Base-by-base conservation (phyloP, 352 stramenopile genomes). In the Halophytophthora polymorphica region DNA sequence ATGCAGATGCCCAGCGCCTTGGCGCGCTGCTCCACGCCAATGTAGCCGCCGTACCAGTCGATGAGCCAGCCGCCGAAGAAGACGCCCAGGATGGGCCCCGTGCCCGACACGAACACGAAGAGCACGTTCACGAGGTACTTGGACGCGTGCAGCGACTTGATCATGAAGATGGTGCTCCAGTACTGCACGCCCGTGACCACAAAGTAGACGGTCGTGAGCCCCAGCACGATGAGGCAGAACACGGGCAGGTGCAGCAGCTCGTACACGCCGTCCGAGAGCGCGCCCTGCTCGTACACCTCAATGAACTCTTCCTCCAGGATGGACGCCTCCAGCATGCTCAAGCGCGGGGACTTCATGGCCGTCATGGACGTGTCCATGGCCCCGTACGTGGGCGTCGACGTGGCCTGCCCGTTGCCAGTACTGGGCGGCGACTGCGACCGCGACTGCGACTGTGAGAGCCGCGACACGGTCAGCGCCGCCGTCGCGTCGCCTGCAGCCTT, bases 151-250 rank as follows among this genome's bases (percentile, higher is more conserved):
- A 93, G 73, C 38, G 81, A 90, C 70, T 90, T 89, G 66, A 88
- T 86, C 74, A 91, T 90, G 56, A 89, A 93, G 59, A 91, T 90
- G 2, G 83, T 93, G 56, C 74, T 89, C 83, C 83, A 93, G 65
- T 90, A 93, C 58, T 93, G 83, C 45, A 93, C 81, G 35, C 80
- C 80, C 33, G 83, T 91, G 50, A 93, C 83, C 35, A 93, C 83
- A 47, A 93, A 93, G 70, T 91, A 93, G 17, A 93, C 78, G 13
- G 80, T 83, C 38, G 78, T 88, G 41, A 93, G 66, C 0, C 80
- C 83, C 15, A 79, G 74, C 5, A 93, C 75, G 54, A 91, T 89
- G 36, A 91, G 55, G 19, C 75, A 80, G 54, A 90, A 93, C 35
- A 89, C 77, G 3, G 82, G 82, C 18, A 89, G 83, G 37, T 79